These are phyloP conservation scores for Gillenia trifoliata DNA, from an alignment of 306 rosid species.

Conservation along the genomic window DNA sequence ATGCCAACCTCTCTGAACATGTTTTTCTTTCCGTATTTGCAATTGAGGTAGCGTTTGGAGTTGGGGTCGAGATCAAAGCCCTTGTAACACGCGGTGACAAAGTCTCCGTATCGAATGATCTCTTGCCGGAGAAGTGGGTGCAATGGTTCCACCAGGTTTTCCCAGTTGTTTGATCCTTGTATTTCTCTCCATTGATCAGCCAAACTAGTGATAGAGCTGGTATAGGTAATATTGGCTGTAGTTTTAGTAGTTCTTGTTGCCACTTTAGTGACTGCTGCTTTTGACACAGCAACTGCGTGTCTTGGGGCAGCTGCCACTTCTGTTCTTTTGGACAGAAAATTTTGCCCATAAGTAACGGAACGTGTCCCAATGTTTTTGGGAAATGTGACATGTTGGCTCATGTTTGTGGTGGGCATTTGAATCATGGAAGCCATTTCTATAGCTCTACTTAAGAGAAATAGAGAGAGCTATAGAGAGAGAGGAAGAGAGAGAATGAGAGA, in stretches of 20 bases:
- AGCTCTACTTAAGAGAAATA: not conserved
- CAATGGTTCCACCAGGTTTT: conserved; percentile 63
- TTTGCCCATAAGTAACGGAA: conserved; percentile 50
- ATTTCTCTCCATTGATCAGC: conserved; percentile 54
- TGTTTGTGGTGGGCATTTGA: conserved; percentile 12
- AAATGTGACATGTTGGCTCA: conserved; percentile 36
- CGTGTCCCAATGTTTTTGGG: conserved; percentile 27
- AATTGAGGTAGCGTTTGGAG: conserved; percentile 72
- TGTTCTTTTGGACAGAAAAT: conserved; percentile 30
- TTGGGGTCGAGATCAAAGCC: conserved; percentile 75
- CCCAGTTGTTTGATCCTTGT: conserved; percentile 84
- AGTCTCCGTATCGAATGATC: conserved; percentile 72
- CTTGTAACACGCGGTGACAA: conserved; percentile 68
- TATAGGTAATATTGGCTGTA: not conserved
- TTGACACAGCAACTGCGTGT: conserved; percentile 12
- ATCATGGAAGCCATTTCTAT: conserved; percentile 31
- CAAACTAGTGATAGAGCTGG: conserved; percentile 10
- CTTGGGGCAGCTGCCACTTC: not conserved
- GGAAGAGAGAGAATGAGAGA: not conserved
- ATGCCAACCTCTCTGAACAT: conserved; percentile 65
- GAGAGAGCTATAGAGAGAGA: conserved; percentile 1
- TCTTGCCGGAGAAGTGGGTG: conserved; percentile 78
- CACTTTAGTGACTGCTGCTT: conserved; percentile 1
- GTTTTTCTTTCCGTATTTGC: conserved; percentile 65
- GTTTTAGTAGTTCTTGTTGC: not conserved